Conservation (phyloP, 805 yeast species). For the Groenewaldozyma tartarivorans region DNA sequence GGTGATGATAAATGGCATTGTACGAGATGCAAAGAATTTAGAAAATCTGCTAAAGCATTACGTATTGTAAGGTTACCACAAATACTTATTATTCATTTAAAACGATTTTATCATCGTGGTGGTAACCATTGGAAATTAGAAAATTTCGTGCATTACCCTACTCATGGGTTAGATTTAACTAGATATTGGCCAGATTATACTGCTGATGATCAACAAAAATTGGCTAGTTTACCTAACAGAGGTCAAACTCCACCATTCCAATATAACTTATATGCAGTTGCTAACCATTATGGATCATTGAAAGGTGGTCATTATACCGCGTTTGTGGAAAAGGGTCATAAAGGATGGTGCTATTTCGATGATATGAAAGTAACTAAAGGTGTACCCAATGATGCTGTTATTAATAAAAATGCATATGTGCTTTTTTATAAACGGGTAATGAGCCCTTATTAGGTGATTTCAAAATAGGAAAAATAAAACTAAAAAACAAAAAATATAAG, state of each 20-base stretch:
- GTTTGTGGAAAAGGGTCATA: slow-evolving; percentile 53
- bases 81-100: slow-evolving; percentile 72
- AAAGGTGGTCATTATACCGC: slow-evolving; percentile 87
- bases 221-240: slow-evolving; percentile 46
- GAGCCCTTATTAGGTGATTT: no score
- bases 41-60: slow-evolving; percentile 58
- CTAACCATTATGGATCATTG: slow-evolving; percentile 74
- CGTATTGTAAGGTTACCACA: slow-evolving; percentile 71
- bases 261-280: slow-evolving; percentile 70
- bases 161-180: slow-evolving; percentile 49
- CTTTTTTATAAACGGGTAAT: slow-evolving; percentile 63
- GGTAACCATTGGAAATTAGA: slow-evolving; percentile 43
- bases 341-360: slow-evolving; percentile 78
- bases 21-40: slow-evolving; percentile 57
- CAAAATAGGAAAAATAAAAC: background rate
- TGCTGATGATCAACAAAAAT: slow-evolving; percentile 33
- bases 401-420: slow-evolving; percentile 73
- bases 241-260: slow-evolving; percentile 76
- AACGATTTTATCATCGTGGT: slow-evolving; percentile 49
- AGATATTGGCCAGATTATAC: slow-evolving; percentile 58
- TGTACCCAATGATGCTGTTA: slow-evolving; percentile 42
- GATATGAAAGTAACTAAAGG: slow-evolving; percentile 58
- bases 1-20: slow-evolving; percentile 82
- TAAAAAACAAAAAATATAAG: background rate
- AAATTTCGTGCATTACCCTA: slow-evolving; percentile 60